Conservation (phyloP, 805 yeast species). For the Sugiyamaella qingdaonensis region DNA sequence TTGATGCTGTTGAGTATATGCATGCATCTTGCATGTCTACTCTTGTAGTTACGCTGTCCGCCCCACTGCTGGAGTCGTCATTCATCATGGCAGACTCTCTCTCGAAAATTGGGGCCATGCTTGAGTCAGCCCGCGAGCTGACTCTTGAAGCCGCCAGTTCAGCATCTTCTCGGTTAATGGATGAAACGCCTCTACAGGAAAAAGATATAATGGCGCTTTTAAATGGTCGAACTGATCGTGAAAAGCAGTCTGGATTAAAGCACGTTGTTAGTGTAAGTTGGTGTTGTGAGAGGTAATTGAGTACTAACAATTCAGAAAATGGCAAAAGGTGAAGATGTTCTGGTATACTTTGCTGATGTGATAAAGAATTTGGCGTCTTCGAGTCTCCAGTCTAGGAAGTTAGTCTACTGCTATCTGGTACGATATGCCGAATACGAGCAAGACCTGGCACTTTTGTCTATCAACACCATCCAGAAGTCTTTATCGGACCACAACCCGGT, state of each 20-base stretch:
- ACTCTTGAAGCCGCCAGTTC: constrained; percentile 81
- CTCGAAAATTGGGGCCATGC: constrained; percentile 59
- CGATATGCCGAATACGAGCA: constrained; percentile 80
- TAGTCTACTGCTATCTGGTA: constrained; percentile 71
- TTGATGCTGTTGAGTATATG: no score
- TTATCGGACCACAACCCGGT: constrained; percentile 66
- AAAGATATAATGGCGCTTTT: constrained; percentile 62
- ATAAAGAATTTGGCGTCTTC: constrained; percentile 78
- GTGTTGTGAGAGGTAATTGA: constrained; percentile 2
- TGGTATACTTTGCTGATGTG: constrained; percentile 71
- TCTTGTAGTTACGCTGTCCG: no score
- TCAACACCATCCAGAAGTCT: constrained; percentile 87
- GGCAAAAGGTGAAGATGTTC: constrained; percentile 39
- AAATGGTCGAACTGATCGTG: constrained; percentile 65
- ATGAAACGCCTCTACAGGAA: constrained; percentile 56
- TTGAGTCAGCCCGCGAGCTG: constrained; percentile 74
- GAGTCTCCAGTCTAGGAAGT: constrained; percentile 59
- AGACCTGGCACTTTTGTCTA: constrained; percentile 82
- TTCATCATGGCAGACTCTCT: constrained; percentile 53
- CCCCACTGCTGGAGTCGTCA: no score
- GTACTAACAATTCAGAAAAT: constrained; percentile 16
- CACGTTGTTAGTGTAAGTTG: constrained; percentile 36
- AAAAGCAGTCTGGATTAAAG: constrained; percentile 56
- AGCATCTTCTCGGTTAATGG: constrained; percentile 63
- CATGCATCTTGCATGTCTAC: no score